Conservation (phyloP, 257 asterid species). For the Lithospermum erythrorhizon region DNA sequence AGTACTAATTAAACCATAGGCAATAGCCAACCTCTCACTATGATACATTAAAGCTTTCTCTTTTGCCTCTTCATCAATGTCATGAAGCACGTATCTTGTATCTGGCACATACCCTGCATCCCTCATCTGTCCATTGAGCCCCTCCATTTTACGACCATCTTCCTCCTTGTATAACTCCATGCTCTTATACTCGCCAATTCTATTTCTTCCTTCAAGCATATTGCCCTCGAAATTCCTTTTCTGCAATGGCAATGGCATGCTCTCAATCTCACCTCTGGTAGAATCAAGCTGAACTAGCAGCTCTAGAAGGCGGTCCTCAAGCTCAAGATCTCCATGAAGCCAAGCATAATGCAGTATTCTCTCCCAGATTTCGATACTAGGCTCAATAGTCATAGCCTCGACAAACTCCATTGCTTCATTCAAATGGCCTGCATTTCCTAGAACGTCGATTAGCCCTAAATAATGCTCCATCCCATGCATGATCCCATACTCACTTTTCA, state of each 20-base stretch:
- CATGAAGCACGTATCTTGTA: constrained; percentile 25
- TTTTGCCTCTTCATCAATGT: constrained; percentile 24
- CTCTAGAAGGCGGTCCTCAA: constrained; percentile 29
- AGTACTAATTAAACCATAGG: constrained; percentile 24
- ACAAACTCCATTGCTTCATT: constrained; percentile 31
- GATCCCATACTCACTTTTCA: constrained; percentile 24
- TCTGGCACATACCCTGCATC: constrained; percentile 24
- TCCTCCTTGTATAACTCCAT: constrained; percentile 6
- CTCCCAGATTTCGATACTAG: constrained; percentile 30
- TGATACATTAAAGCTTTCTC: constrained; percentile 28
- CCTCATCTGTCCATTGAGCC: constrained; percentile 23
- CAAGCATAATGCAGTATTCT: constrained; percentile 14
- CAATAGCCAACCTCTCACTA: constrained; percentile 25
- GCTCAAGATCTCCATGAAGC: constrained; percentile 32
- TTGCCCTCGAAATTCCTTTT: constrained; percentile 16
- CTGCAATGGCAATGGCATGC: constrained; percentile 12
- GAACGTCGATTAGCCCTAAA: constrained; percentile 18
- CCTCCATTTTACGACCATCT: constrained; percentile 10
- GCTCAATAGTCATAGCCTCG: constrained; percentile 26
- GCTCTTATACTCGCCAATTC: constrained; percentile 7
- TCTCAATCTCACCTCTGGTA: constrained; percentile 9
- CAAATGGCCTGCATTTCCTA: constrained; percentile 33
- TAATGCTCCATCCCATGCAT: constrained; percentile 25
- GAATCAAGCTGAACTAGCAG: constrained; percentile 18
- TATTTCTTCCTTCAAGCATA: constrained; percentile 21